A percentile compares a stretch with the other conserved stretches of the same genome.
Conservation (phyloP, 148 eudicot species). For the Spergularia bocconei region DNA sequence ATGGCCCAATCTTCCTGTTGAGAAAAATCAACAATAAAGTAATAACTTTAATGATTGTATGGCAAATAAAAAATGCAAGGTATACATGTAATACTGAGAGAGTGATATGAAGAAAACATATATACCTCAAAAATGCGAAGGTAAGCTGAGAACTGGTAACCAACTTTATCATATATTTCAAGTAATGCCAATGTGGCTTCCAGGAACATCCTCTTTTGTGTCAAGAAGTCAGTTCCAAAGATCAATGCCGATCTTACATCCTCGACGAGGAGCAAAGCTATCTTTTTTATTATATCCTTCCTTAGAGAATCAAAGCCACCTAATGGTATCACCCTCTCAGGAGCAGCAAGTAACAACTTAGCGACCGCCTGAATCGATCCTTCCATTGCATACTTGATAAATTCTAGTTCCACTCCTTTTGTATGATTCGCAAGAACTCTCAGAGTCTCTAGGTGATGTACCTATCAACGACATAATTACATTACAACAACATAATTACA, state of each 20-base stretch:
- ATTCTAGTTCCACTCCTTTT: not conserved
- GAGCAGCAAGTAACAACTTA: not conserved
- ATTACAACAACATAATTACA: not conserved
- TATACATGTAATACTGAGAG: not conserved
- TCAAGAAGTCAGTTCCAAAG: not conserved
- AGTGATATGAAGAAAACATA: not conserved
- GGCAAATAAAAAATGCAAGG: not conserved
- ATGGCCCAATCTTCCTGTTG: not conserved
- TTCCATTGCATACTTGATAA: constrained; percentile 1
- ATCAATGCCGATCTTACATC: constrained; percentile 6
- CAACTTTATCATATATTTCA: not conserved
- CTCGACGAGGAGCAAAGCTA: not conserved
- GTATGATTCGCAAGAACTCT: constrained; percentile 2
- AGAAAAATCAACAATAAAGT: not conserved
- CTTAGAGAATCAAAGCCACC: not conserved
- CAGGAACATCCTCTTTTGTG: not conserved
- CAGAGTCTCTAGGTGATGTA: not conserved
- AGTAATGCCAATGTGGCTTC: not conserved
- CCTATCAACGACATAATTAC: not conserved
- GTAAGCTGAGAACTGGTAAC: not conserved
- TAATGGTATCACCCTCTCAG: not conserved
- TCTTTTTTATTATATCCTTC: not conserved
- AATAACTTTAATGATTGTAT: not conserved
- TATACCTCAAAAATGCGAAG: not conserved
- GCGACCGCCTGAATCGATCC: not conserved